phyloP scores from a whole-genome alignment of 106 monocot genomes.

The Dendrobium nobile region DNA sequence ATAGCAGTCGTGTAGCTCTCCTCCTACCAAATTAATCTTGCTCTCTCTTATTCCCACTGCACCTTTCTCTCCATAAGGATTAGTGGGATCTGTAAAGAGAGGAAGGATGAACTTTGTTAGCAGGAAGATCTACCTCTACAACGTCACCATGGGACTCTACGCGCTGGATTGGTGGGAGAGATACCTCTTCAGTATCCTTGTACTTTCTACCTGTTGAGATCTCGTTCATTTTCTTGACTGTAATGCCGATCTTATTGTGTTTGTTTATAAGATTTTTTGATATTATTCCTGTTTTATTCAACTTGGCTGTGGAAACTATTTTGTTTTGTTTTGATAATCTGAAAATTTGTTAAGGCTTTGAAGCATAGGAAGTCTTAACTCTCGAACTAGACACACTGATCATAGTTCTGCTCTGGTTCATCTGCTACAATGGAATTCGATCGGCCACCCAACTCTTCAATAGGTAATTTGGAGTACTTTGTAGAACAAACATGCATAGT shows the following conservation, averaged over 20 bases:
- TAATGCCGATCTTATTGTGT: no score
- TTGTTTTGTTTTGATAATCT: neutral
- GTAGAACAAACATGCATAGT: no score
- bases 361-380: constrained; percentile 9
- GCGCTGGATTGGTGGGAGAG: constrained; percentile 73
- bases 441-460: constrained; percentile 24
- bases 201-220: no score
- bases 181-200: constrained; percentile 63
- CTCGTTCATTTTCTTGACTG: no score
- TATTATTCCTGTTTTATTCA: no score
- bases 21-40: neutral
- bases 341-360: neutral
- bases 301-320: neutral
- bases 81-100: no score
- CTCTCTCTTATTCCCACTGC: neutral
- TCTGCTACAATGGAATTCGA: constrained; percentile 35
- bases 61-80: neutral
- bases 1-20: neutral
- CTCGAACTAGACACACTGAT: constrained; percentile 31
- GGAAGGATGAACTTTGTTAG: constrained; percentile 37
- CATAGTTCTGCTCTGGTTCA: constrained; percentile 49
- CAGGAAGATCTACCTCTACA: constrained; percentile 66
- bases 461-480: constrained; percentile 10
- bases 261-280: no score
- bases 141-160: constrained; percentile 70